Percentiles rank a stretch among this genome's conserved stretches.
phyloP scores from a whole-genome alignment of 139 green algal species.

The Chlorella sorokiniana region DNA sequence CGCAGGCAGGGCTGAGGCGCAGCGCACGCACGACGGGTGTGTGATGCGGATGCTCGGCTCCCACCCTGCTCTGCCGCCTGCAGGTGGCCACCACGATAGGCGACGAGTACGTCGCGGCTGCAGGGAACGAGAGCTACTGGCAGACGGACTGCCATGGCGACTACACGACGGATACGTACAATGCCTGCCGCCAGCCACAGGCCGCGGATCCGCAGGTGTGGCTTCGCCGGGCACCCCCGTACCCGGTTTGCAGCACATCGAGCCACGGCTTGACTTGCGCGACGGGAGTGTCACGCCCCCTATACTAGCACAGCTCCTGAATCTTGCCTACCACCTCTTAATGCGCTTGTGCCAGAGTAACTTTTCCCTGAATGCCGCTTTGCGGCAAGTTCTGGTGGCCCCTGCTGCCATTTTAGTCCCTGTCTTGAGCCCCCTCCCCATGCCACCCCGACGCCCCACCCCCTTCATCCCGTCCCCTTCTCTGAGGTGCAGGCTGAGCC shows the following conservation, averaged over 20 bases:
- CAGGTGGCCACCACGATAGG: not conserved
- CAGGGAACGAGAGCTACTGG: conserved; percentile 1
- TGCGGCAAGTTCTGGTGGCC: no score
- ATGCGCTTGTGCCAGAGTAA: no score
- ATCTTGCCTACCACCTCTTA: no score
- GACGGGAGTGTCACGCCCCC: no score
- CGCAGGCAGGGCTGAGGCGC: no score
- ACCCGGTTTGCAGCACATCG: no score
- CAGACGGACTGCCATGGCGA: conserved; percentile 12
- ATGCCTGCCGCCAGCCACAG: conserved; percentile 4
- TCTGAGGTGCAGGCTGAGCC: not conserved
- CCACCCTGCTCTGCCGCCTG: not conserved
- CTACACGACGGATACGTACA: not conserved
- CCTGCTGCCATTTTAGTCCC: no score
- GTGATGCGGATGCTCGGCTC: not conserved
- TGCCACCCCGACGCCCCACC: not conserved
- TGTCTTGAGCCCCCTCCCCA: no score
- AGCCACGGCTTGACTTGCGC: no score
- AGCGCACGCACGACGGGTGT: not conserved
- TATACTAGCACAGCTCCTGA: no score
- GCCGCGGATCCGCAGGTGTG: not conserved
- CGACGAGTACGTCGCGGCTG: not conserved
- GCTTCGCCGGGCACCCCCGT: not conserved
- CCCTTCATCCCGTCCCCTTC: not conserved
- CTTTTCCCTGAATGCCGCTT: no score